These are phyloP conservation scores for Solanum ossicruentum DNA, from an alignment of 257 asterid genomes.

Conservation along the genomic window DNA sequence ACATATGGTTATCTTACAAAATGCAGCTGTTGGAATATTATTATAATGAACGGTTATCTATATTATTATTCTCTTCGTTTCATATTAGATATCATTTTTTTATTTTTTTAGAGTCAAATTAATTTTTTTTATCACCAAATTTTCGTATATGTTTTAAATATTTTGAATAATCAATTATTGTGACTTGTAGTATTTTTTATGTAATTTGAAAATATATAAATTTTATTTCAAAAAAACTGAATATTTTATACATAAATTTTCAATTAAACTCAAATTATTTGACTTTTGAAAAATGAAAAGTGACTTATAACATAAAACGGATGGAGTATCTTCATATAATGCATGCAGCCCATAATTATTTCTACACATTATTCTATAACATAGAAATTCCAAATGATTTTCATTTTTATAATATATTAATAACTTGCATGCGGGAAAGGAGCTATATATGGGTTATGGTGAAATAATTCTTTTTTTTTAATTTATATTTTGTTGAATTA, in stretches of 20 bases:
- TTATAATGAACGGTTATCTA: not conserved
- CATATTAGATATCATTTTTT: no score
- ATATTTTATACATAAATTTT: no score
- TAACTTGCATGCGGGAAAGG: not conserved
- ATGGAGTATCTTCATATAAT: not conserved
- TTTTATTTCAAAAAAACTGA: no score
- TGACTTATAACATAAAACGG: no score
- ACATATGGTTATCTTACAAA: not conserved
- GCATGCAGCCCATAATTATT: not conserved
- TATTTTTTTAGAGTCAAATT: no score
- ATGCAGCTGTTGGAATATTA: not conserved
- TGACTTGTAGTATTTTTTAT: no score
- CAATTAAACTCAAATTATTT: no score
- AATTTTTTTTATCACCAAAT: no score
- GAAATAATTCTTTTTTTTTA: not conserved
- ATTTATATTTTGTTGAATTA: not conserved
- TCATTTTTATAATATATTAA: not conserved
- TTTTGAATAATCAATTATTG: no score
- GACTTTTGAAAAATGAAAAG: no score
- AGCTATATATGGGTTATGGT: not conserved
- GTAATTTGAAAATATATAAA: no score
- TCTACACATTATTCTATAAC: not conserved
- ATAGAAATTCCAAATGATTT: not conserved
- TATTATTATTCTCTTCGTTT: not conserved
- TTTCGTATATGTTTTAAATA: no score